Percentiles rank a stretch among this genome's conserved stretches.
Evolutionary conservation across 441 rosid genomes (phyloP).

Genomic region (Aleurites moluccanus): DNA sequence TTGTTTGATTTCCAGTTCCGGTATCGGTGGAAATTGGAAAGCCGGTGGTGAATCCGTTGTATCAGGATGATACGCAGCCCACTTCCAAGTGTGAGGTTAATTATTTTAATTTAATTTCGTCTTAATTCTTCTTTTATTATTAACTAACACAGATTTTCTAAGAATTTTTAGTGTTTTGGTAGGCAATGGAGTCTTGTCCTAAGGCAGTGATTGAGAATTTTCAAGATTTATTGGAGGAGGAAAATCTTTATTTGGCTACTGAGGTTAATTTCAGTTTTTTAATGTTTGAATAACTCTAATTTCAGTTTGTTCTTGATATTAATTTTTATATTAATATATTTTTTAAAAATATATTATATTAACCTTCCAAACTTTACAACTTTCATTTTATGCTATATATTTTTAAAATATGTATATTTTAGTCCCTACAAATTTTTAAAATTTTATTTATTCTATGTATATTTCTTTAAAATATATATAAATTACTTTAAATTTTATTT

Average conservation of each 20-base stretch:
- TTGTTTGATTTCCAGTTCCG: conserved; percentile 44
- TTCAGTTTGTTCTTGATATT: too few species aligned
- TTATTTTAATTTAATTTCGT: background rate
- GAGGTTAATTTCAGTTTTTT: conserved; percentile 49
- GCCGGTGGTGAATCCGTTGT: conserved; percentile 58
- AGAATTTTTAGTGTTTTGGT: background rate
- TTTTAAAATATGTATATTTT: too few species aligned
- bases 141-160: background rate
- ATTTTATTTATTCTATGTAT: too few species aligned
- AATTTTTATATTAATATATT: too few species aligned
- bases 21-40: conserved; percentile 49
- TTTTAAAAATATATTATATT: too few species aligned
- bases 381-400: too few species aligned
- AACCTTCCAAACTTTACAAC: too few species aligned
- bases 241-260: conserved; percentile 63
- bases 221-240: conserved; percentile 57
- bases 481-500: too few species aligned
- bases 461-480: too few species aligned
- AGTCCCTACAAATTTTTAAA: too few species aligned
- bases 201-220: conserved; percentile 48
- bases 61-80: conserved; percentile 48
- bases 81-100: conserved; percentile 44
- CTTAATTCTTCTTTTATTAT: background rate
- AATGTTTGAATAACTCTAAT: background rate
- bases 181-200: conserved; percentile 87